Conservation (phyloP, 2,329 filamentous ascomycete genomes). For the Botryotinia narcissicola region DNA sequence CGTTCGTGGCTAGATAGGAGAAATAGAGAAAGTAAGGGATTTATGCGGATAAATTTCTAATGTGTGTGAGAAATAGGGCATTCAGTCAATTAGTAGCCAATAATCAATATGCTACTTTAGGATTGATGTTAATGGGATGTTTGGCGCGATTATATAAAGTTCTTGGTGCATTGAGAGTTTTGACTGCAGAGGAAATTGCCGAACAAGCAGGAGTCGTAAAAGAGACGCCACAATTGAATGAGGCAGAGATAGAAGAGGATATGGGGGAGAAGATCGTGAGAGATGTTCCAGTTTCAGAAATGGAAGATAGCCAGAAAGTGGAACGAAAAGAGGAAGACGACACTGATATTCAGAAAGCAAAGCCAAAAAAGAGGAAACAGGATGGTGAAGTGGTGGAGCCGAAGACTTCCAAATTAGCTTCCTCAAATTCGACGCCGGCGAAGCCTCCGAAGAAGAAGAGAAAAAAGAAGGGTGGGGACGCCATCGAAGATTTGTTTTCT, state of each 20-base stretch:
- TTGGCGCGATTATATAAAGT: constrained; percentile 57
- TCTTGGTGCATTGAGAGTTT: constrained; percentile 39
- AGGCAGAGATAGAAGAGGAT: constrained; percentile 23
- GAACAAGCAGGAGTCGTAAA: not conserved
- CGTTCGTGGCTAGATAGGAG: constrained; percentile 36
- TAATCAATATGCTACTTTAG: constrained; percentile 69
- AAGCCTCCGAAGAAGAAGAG: constrained; percentile 53
- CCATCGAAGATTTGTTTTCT: constrained; percentile 71
- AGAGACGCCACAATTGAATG: constrained; percentile 5
- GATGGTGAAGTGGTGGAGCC: constrained; percentile 9
- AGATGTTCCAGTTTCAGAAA: constrained; percentile 20
- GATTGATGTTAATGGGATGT: constrained; percentile 63
- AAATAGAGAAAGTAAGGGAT: not conserved
- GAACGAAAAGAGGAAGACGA: not conserved
- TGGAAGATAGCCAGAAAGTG: constrained; percentile 12
- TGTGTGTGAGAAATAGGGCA: constrained; percentile 45
- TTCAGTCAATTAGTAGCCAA: constrained; percentile 72
- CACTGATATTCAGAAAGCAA: constrained; percentile 24
- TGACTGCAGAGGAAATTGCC: constrained; percentile 24
- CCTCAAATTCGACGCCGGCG: constrained; percentile 36
- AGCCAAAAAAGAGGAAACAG: constrained; percentile 31
- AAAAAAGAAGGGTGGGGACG: constrained; percentile 60
- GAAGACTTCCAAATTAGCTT: constrained; percentile 2
- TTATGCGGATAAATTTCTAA: constrained; percentile 17
- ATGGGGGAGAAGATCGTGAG: constrained; percentile 39